Evolutionary conservation across 176 grass and related monocot species (phyloP), one percentile per base, ranked within the genome.

Genomic region (Hordeum marinum): DNA sequence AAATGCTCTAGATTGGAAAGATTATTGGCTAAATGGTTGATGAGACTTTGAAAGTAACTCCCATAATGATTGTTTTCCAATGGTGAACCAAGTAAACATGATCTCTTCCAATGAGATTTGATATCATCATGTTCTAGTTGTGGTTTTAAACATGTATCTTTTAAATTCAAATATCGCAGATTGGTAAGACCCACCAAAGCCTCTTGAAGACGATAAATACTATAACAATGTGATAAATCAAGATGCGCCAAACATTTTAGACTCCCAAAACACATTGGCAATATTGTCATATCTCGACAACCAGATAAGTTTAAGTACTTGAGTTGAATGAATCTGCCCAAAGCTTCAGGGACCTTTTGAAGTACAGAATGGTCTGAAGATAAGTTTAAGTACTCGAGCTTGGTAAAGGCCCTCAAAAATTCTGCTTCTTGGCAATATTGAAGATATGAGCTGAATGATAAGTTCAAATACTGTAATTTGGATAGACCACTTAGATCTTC

Each of bases 391-490:
- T 66, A 63, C 45, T 80, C 20, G 9, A 80, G 24, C 27, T 66
- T 80, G 17, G 15, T 80, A 1, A 80, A 17, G 60, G 40, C 9
- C 1, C 61, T 25, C 40, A 80, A 45, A 42, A 50, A 11, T 26
- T 80, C 26, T 46, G 17, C 77, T 48, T 80, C 23, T 10, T 32
- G 1, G 2, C 26, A 6, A 46, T 17, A 26, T 32, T 66, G 1
- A 80, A 66, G 40, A 45, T 80, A 80, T 50, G 78, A 66, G 60
- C 78, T 66, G 18, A n/a, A 50, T 67, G 78, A 80, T n/a, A 80
- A 45, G 27, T 80, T 80, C 41, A 80, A 66, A 48, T 63, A 66
- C 4, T 21, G 11, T 4, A 80, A 9, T 80, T 80, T 10, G 0
- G 15, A 17, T 4, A 80, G 26, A 4, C 10, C 45, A 2, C 78